phyloP scores from a whole-genome alignment of 2,329 filamentous ascomycete genomes.

The Clarireedia paspali region DNA sequence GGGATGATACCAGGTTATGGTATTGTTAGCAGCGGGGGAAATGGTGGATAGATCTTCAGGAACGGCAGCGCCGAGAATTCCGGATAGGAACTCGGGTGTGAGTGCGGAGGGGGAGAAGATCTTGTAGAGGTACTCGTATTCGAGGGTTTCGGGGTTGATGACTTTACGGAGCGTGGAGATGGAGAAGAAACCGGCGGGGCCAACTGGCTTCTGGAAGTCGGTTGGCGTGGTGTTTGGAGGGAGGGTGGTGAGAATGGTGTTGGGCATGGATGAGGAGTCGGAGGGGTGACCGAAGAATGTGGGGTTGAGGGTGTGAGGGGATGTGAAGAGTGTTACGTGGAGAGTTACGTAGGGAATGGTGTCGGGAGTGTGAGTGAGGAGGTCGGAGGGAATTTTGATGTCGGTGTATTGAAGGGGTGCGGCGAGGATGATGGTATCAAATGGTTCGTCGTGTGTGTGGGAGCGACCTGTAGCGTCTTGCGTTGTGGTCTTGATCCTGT shows the following conservation, averaged over 20 bases:
- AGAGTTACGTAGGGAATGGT: conserved; percentile 77
- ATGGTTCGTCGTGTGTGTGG: conserved; percentile 33
- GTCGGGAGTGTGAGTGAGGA: conserved; percentile 66
- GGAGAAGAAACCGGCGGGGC: conserved; percentile 75
- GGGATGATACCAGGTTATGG: conserved; percentile 70
- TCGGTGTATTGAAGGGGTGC: conserved; percentile 74
- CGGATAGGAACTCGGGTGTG: conserved; percentile 44
- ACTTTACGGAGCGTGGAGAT: conserved; percentile 65
- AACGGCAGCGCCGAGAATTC: conserved; percentile 38
- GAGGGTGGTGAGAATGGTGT: conserved; percentile 76
- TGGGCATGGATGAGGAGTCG: conserved; percentile 52
- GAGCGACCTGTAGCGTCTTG: conserved; percentile 8
- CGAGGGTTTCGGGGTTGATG: conserved; percentile 49
- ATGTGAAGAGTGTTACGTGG: conserved; percentile 84
- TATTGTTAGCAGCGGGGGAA: conserved; percentile 36
- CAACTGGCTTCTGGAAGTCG: conserved; percentile 50
- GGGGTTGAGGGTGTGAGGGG: conserved; percentile 63
- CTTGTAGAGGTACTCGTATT: conserved; percentile 54
- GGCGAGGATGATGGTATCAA: conserved; percentile 78
- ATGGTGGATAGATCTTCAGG: conserved; percentile 21
- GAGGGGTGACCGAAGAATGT: conserved; percentile 60
- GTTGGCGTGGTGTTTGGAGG: conserved; percentile 39
- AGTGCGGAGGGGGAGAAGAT: conserved; percentile 53
- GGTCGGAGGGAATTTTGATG: conserved; percentile 53
- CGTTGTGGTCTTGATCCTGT: conserved; percentile 34